Evolutionary conservation across 768 basidiomycete species (phyloP).

Genomic region (Lactarius pseudohatsudake): DNA sequence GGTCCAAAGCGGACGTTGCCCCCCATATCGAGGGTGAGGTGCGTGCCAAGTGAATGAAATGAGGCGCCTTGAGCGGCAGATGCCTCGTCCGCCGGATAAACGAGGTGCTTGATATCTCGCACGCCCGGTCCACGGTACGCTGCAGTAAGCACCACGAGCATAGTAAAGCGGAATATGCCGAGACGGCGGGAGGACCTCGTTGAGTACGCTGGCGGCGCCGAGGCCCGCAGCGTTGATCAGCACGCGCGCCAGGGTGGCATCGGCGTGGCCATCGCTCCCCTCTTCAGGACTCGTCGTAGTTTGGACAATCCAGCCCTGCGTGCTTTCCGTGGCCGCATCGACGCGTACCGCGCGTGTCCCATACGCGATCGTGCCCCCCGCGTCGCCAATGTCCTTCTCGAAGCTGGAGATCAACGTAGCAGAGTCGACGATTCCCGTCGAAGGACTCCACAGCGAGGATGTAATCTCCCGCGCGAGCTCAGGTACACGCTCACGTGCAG

Average conservation of each 20-base stretch:
- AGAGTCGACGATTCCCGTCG: constrained; percentile 89
- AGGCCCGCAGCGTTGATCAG: constrained; percentile 85
- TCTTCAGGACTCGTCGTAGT: constrained; percentile 49
- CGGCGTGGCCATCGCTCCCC: constrained; percentile 40
- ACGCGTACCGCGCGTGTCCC: constrained; percentile 84
- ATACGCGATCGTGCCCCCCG: constrained; percentile 67
- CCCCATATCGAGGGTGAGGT: constrained; percentile 83
- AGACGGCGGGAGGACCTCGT: constrained; percentile 59
- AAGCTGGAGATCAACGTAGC: constrained; percentile 81
- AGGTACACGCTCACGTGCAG: constrained; percentile 78
- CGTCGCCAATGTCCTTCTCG: constrained; percentile 77
- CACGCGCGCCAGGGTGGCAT: constrained; percentile 69
- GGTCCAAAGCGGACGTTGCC: constrained; percentile 91
- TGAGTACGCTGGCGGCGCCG: constrained; percentile 66
- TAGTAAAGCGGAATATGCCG: constrained; percentile 72
- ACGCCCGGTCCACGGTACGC: constrained; percentile 82
- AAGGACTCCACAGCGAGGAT: constrained; percentile 75
- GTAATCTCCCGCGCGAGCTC: constrained; percentile 70
- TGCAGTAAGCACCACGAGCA: constrained; percentile 83
- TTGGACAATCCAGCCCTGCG: constrained; percentile 86
- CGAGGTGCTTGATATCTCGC: constrained; percentile 63
- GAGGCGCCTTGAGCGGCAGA: constrained; percentile 49
- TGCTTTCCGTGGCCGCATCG: constrained; percentile 53
- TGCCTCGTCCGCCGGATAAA: constrained; percentile 87
- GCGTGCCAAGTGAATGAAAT: constrained; percentile 88